A percentile compares a stretch with the other conserved stretches of the same genome.
Evolutionary conservation across 768 basidiomycete species (phyloP).

Genomic region (Boletus fagicola): DNA sequence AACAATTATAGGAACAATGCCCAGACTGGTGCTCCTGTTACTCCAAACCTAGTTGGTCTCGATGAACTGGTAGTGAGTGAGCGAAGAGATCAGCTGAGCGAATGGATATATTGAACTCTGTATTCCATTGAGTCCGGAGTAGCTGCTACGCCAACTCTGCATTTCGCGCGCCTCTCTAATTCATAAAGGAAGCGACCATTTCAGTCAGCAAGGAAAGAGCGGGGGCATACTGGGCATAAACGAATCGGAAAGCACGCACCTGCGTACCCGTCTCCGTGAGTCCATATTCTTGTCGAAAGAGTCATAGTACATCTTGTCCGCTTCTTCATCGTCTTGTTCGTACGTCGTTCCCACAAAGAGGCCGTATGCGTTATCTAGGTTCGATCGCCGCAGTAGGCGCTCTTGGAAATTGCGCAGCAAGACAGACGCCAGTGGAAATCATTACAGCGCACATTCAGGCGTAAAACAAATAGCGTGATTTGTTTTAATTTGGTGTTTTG

Average conservation of each 20-base stretch:
- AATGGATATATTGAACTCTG: not conserved
- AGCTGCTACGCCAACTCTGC: too few relatives aligned
- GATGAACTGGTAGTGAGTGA: not conserved
- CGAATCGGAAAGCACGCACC: constrained; percentile 60
- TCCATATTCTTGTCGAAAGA: constrained; percentile 91
- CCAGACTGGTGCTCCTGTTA: too few relatives aligned
- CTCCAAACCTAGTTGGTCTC: not conserved
- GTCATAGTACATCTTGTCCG: constrained; percentile 94
- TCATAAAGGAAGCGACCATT: too few relatives aligned
- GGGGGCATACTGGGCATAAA: constrained; percentile 24
- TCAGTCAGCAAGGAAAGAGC: too few relatives aligned
- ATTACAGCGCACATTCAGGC: too few relatives aligned
- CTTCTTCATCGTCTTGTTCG: constrained; percentile 97
- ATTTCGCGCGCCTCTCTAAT: too few relatives aligned
- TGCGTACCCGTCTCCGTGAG: constrained; percentile 69
- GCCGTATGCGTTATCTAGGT: constrained; percentile 96
- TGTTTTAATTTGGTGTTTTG: too few relatives aligned
- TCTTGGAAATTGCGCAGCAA: not conserved
- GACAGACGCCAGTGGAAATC: too few relatives aligned
- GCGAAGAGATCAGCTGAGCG: too few relatives aligned
- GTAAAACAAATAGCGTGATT: too few relatives aligned
- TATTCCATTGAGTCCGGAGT: not conserved
- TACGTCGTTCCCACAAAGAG: constrained; percentile 95
- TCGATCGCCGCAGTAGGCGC: not conserved
- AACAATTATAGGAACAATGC: not conserved